Conservation (phyloP, 2,329 filamentous ascomycete genomes). For the Drechmeria coniospora region DNA sequence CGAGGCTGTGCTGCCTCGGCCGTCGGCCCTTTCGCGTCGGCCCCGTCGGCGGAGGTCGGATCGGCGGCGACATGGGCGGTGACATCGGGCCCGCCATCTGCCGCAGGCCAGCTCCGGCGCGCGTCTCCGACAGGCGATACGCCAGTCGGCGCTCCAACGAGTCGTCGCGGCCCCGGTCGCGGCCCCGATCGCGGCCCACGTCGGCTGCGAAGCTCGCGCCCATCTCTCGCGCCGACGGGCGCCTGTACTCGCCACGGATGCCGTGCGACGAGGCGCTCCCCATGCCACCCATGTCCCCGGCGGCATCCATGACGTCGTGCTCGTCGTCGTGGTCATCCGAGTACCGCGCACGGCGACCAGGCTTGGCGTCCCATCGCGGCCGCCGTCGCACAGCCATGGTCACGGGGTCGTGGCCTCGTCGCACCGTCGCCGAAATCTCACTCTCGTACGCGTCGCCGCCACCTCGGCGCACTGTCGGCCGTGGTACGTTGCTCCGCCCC, state of each 20-base stretch:
- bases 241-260: conserved; percentile 43
- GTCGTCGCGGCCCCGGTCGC: conserved; percentile 21
- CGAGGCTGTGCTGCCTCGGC: conserved; percentile 24
- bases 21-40: conserved; percentile 9
- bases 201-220: conserved; percentile 23
- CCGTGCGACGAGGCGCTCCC: conserved; percentile 41
- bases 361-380: conserved; percentile 23
- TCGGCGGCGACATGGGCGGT: conserved; percentile 6
- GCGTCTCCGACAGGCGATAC: conserved; percentile 31
- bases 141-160: conserved; percentile 35
- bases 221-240: conserved; percentile 1
- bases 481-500: conserved; percentile 34
- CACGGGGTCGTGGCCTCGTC: conserved; percentile 6
- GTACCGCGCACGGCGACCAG: conserved; percentile 10
- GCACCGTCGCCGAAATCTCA: conserved; percentile 13
- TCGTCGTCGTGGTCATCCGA: conserved; percentile 23
- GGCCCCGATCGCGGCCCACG: conserved; percentile 26
- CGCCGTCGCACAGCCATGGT: conserved; percentile 9
- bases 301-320: conserved; percentile 16
- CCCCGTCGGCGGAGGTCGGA: conserved; percentile 17
- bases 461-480: conserved; percentile 15
- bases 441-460: conserved; percentile 6
- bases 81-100: conserved; percentile 1
- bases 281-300: conserved; percentile 24
- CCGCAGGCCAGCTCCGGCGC: conserved; percentile 10